Base-by-base conservation (phyloP, 106 monocot genomes). In the Ottelia alismoides region DNA sequence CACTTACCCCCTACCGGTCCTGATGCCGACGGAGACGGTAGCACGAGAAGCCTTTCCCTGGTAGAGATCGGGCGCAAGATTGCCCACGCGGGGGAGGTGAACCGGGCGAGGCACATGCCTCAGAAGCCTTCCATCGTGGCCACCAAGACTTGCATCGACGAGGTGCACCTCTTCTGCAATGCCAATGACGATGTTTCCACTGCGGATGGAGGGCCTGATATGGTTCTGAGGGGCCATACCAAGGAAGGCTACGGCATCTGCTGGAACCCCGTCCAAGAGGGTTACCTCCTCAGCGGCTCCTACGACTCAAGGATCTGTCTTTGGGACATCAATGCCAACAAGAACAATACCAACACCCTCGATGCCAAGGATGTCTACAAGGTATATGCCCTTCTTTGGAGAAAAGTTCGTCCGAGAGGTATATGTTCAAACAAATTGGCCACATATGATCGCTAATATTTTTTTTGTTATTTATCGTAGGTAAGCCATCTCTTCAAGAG, bases 221-320 rank as follows among this genome's bases (percentile, higher is more conserved):
- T 74, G 1, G 75, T 85, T 51, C 78, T 91, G 22, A 69, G 50
- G 46, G 90, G 84, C 1, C 90, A 84, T 29, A 52, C 51, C 11
- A 78, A 58, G 0, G 90, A 91, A 57, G 90, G 90, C 12, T 91
- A 91, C 19, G 90, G 90, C 7, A 22, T 91, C n/a, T 74, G 81
- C n/a, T 91, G 90, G 90, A 91, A 67, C 53, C 54, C 64, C 1
- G 21, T 75, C 19, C 84, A 66, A 70, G 84, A 91, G 61, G 90
- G 84, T 22, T 75, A 53, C 60, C 56, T 91, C 23, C 27, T 84
- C 62, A 91, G 90, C 30, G 90, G 84, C 12, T 74, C 77, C 1
- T 84, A 91, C 29, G 90, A 91, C 67, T 69, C 62, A 18, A 91
- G 59, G 64, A 81, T 91, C 56, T 91, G 90, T 52, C 45, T 91